phyloP scores from a whole-genome alignment of 495 filamentous ascomycete genomes.

The Immersiella caudata region DNA sequence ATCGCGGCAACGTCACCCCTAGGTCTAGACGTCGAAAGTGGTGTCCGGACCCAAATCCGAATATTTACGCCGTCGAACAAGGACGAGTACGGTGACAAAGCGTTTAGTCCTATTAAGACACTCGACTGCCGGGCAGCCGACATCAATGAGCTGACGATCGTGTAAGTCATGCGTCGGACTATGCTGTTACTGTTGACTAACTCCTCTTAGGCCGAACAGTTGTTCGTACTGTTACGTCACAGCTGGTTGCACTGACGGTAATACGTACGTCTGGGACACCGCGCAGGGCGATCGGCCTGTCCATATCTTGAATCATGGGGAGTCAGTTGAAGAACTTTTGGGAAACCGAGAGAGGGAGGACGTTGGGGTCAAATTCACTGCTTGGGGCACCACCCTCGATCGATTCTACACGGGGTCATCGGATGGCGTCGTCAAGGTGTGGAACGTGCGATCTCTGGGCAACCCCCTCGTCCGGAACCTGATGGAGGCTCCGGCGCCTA shows the following conservation, averaged over 20 bases:
- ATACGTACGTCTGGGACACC: constrained; percentile 83
- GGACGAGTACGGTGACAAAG: constrained; percentile 33
- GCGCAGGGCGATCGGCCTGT: constrained; percentile 60
- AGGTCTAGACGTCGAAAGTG: constrained; percentile 43
- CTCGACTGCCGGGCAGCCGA: constrained; percentile 78
- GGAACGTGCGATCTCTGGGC: constrained; percentile 64
- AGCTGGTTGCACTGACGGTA: constrained; percentile 82
- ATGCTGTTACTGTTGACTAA: constrained; percentile 48
- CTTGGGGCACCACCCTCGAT: constrained; percentile 73
- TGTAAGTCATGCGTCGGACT: constrained; percentile 39
- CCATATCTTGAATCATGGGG: constrained; percentile 69
- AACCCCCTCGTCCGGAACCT: constrained; percentile 66
- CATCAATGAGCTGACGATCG: constrained; percentile 80
- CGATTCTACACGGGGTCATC: constrained; percentile 88
- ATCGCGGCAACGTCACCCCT: constrained; percentile 63
- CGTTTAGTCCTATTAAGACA: constrained; percentile 43
- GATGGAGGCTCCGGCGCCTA: constrained; percentile 50
- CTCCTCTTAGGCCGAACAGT: constrained; percentile 44
- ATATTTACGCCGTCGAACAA: constrained; percentile 42
- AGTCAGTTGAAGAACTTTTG: constrained; percentile 63
- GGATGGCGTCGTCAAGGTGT: constrained; percentile 83
- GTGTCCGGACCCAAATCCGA: constrained; percentile 54
- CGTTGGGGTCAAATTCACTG: constrained; percentile 76
- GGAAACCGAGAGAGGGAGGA: constrained; percentile 69
- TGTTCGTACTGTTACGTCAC: constrained; percentile 62